Conservation (phyloP, 1,139 yeast species). For the Taphrina wiesneri region DNA sequence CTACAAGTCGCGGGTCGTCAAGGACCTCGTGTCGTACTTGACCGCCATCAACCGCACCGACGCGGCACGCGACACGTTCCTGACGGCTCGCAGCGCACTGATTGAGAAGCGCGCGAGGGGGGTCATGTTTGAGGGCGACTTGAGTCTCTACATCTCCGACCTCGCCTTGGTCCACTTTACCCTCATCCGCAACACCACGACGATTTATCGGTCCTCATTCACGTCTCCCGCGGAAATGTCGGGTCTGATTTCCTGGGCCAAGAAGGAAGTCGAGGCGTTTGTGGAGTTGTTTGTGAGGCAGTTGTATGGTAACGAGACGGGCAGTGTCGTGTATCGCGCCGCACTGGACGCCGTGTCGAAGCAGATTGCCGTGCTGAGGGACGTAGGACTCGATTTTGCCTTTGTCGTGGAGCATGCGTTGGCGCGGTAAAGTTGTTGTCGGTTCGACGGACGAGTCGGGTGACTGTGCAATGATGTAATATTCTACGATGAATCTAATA, state of each 20-base stretch:
- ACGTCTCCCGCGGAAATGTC: slow-evolving; percentile 9
- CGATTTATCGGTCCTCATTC: slow-evolving; percentile 41
- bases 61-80: slow-evolving; percentile 53
- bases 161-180: slow-evolving; percentile 63
- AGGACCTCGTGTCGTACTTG: slow-evolving; percentile 48
- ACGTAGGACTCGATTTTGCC: slow-evolving; percentile 72
- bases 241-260: slow-evolving; percentile 25
- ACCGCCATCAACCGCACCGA: slow-evolving; percentile 51
- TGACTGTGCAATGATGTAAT: too few relatives aligned
- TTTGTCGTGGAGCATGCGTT: slow-evolving; percentile 49
- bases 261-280: slow-evolving; percentile 44
- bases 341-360: slow-evolving; percentile 58
- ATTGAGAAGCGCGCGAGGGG: slow-evolving; percentile 46
- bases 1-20: slow-evolving; percentile 39
- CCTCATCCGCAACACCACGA: slow-evolving; percentile 54
- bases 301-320: slow-evolving; percentile 62
- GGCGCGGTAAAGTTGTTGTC: not conserved
- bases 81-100: slow-evolving; percentile 52
- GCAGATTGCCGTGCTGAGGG: slow-evolving; percentile 64
- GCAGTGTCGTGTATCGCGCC: slow-evolving; percentile 52
- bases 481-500: too few relatives aligned
- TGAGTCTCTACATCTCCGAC: slow-evolving; percentile 58
- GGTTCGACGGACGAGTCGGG: too few relatives aligned
- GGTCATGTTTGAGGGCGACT: slow-evolving; percentile 58
- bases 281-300: slow-evolving; percentile 65